These are phyloP conservation scores for Arthrinium phaeospermum DNA, from an alignment of 2,329 filamentous ascomycete species.

Conservation along the genomic window DNA sequence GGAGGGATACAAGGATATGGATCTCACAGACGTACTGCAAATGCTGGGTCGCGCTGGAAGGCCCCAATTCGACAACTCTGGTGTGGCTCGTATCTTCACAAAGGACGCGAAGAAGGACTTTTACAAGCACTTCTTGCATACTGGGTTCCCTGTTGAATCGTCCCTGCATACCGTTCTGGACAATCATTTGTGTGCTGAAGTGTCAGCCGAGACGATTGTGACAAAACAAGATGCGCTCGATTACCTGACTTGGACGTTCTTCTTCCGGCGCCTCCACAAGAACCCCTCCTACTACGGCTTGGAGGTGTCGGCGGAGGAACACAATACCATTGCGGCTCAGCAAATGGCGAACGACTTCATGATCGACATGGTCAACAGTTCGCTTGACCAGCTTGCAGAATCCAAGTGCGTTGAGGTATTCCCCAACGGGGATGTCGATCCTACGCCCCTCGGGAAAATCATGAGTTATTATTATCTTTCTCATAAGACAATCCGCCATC, in stretches of 20 bases:
- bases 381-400: slow-evolving; percentile 78
- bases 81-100: slow-evolving; percentile 96
- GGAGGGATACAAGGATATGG: slow-evolving; percentile 98
- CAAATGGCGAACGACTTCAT: slow-evolving; percentile 92
- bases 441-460: slow-evolving; percentile 93
- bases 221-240: slow-evolving; percentile 98
- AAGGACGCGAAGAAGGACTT: slow-evolving; percentile 98
- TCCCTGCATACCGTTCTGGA: slow-evolving; percentile 95
- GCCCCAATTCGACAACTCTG: slow-evolving; percentile 94
- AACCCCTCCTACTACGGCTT: slow-evolving; percentile 98
- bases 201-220: slow-evolving; percentile 88
- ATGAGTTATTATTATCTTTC: slow-evolving; percentile 99
- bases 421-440: slow-evolving; percentile 86
- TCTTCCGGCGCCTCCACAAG: slow-evolving; percentile 96
- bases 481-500: slow-evolving; percentile 89
- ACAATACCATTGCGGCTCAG: slow-evolving; percentile 86
- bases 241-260: slow-evolving; percentile 99
- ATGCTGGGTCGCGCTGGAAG: slow-evolving; percentile 96
- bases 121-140: slow-evolving; percentile 99
- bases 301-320: slow-evolving; percentile 89
- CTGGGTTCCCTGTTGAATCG: slow-evolving; percentile 96
- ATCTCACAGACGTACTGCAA: slow-evolving; percentile 94
- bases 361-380: slow-evolving; percentile 88
- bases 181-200: slow-evolving; percentile 94
- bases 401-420: slow-evolving; percentile 85